phyloP scores from a whole-genome alignment of 441 rosid species.

The Populus hybrid region DNA sequence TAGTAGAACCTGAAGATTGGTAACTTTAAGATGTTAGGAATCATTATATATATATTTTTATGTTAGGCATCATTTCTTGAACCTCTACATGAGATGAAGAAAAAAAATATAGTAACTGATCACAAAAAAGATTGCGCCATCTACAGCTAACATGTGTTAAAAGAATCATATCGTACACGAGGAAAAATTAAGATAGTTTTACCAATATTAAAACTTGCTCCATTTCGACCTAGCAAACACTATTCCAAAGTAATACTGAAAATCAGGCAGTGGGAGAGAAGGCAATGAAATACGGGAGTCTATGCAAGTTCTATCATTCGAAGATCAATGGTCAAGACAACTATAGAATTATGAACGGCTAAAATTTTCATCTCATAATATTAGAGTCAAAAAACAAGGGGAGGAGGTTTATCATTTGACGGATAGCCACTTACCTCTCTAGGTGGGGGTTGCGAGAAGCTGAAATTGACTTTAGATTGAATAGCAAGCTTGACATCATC shows the following conservation, averaged over 20 bases:
- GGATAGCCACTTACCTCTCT: conserved; percentile 47
- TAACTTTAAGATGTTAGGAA: not conserved
- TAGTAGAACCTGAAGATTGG: conserved; percentile 49
- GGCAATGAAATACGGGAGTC: not conserved
- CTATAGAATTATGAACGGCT: not conserved
- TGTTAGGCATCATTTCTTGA: not conserved
- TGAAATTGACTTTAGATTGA: conserved; percentile 81
- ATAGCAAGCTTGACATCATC: conserved; percentile 91
- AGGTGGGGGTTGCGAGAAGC: conserved; percentile 92
- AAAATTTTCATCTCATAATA: not conserved
- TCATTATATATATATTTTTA: too few species aligned
- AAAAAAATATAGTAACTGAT: not conserved
- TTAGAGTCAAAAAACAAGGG: not conserved
- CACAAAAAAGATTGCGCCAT: not conserved
- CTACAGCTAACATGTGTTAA: not conserved
- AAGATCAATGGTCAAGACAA: not conserved
- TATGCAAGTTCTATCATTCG: not conserved
- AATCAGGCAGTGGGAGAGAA: not conserved
- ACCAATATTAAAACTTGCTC: not conserved
- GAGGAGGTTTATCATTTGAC: not conserved
- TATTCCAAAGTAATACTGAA: not conserved
- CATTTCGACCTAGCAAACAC: not conserved
- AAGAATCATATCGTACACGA: not conserved
- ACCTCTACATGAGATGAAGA: not conserved
- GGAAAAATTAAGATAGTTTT: not conserved